Conservation (phyloP, 2,329 filamentous ascomycete species). For the Botrytis squamosa region DNA sequence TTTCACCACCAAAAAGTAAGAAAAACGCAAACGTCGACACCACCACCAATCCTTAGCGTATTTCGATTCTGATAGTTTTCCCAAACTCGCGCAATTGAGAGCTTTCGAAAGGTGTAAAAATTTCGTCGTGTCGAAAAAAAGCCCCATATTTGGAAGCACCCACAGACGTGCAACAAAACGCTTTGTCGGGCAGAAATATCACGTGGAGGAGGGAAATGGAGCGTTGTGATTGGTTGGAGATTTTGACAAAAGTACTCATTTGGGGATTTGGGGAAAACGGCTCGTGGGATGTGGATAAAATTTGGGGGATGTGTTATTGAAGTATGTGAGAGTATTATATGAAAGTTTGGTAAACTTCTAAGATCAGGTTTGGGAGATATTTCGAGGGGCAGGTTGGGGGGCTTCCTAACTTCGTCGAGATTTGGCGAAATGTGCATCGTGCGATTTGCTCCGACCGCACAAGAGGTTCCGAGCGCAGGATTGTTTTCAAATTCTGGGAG, state of each 20-base stretch:
- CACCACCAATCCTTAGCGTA: background rate
- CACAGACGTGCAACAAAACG: conserved; percentile 7
- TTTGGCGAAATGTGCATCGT: conserved; percentile 11
- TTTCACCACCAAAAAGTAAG: background rate
- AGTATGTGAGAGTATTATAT: rapidly evolving
- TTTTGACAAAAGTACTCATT: background rate
- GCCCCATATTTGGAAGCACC: background rate
- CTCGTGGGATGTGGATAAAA: background rate
- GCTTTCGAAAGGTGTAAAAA: background rate
- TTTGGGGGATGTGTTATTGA: rapidly evolving
- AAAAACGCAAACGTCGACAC: conserved; percentile 5
- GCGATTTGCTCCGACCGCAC: background rate
- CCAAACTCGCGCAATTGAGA: conserved; percentile 5
- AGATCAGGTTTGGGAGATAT: background rate
- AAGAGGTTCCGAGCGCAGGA: too few species aligned
- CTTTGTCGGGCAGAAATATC: background rate
- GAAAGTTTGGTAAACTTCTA: background rate
- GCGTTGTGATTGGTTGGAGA: background rate
- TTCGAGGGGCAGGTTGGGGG: background rate
- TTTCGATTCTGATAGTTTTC: conserved; percentile 8
- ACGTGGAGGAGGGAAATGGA: background rate
- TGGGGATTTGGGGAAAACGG: background rate
- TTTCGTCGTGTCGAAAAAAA: background rate
- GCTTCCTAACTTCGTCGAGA: background rate
- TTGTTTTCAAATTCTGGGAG: background rate